phyloP scores from a whole-genome alignment of 495 filamentous ascomycete genomes.

The Glutinoglossum americanum region DNA sequence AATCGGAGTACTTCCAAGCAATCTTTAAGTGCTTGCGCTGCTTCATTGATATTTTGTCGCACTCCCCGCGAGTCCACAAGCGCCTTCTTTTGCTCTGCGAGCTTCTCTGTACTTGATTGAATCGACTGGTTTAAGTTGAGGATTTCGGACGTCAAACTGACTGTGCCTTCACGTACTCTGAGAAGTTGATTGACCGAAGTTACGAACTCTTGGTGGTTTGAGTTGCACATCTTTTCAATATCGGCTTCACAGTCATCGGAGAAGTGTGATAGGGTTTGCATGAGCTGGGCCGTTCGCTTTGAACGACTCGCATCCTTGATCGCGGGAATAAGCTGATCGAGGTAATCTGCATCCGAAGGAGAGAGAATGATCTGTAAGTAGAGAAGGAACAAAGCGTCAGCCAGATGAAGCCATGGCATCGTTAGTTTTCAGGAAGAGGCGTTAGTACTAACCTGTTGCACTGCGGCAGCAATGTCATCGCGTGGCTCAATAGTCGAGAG shows the following conservation, averaged over 20 bases:
- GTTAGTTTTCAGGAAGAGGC: not conserved
- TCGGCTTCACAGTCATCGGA: conserved; percentile 70
- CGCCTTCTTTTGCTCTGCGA: conserved; percentile 85
- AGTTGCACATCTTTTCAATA: conserved; percentile 86
- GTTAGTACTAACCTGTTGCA: not conserved
- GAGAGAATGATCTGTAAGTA: conserved; percentile 63
- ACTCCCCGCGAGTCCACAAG: conserved; percentile 79
- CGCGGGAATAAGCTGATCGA: conserved; percentile 82
- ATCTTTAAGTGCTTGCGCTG: conserved; percentile 68
- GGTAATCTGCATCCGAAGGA: conserved; percentile 76
- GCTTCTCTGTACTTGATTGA: conserved; percentile 80
- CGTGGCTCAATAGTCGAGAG: not conserved
- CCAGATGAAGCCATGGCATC: not conserved
- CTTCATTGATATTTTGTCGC: conserved; percentile 90
- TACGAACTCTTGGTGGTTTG: conserved; percentile 92
- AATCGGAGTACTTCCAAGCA: conserved; percentile 81
- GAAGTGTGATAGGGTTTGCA: conserved; percentile 58
- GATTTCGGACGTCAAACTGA: conserved; percentile 74
- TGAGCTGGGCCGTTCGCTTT: conserved; percentile 48
- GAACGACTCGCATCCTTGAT: conserved; percentile 71
- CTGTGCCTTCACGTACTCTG: conserved; percentile 70
- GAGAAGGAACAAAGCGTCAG: not conserved
- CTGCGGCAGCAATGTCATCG: not conserved
- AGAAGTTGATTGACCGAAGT: conserved; percentile 81
- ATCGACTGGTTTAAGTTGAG: conserved; percentile 83